Evolutionary conservation across 192 early-diverging fungal species (phyloP), one percentile per base, ranked within the genome.

Genomic region (Obelidium mucronatum): DNA sequence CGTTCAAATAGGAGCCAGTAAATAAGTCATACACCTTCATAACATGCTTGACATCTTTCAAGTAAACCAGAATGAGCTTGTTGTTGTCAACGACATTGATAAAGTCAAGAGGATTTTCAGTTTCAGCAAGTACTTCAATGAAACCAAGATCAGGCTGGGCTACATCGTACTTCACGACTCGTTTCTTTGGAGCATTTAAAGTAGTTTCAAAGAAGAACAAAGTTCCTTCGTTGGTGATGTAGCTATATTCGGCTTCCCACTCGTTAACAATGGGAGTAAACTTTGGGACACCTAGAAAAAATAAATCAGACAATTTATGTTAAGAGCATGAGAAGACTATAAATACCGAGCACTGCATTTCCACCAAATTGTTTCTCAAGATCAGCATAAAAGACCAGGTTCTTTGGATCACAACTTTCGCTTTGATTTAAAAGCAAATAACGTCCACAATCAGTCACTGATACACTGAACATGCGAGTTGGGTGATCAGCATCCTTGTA

Each of bases 151-250:
- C 83, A 31, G 87, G 86, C 35, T 85, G 67, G 24, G 69, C 37
- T 31, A 93, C 54, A 68, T 93, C 91, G 74, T 88, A 91, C 75
- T 81, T 87, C 59, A 90, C 84, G 61, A 93, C 70, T 39, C 87
- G 82, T 44, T 75, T 67, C 33, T 86, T 90, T 34, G 92, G 91
- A 13, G 92, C 89, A 42, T 91, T 72, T 60, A 71, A 68, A 48
- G 89, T 89, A 30, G 90, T 90, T 74, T 82, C 53, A 75, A 93
- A 91, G 62, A 83, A 92, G 58, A 93, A 89, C 6, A 80, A 60
- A 1, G 87, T 66, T 5, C 84, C 90, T 19, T 91, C 84, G 73
- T 89, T 91, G 62, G 87, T 78, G 35, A 93, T 60, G 0, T 17
- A 44, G 40, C 0, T 44, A 73, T 82, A 91, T 67, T 77, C 73